Evolutionary conservation across 2,329 filamentous ascomycete species (phyloP), one percentile per base, ranked within the genome.

Genomic region (Cryphonectria radicalis): DNA sequence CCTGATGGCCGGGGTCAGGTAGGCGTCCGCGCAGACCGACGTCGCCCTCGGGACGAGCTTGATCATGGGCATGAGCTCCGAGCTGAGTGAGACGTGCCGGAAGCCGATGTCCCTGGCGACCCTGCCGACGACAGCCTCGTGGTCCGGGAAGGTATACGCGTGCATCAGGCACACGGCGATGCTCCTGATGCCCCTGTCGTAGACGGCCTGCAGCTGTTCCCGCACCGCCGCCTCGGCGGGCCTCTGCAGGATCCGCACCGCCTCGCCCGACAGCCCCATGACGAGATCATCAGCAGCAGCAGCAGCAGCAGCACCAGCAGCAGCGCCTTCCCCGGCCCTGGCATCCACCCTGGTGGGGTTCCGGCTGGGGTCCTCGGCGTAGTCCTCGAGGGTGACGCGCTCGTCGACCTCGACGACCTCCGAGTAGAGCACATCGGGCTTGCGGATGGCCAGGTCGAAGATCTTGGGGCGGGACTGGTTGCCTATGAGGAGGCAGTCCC

Each of bases 141-240:
- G 95, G 66, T 92, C 89, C 0, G 94, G 94, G 77, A 93, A 98
- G 0, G 94, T 97, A 78, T 97, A 98, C 5, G 92, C 92, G 78
- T 98, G 95, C 90, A 97, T 95, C 72, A 98, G 82, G 76, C 93
- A 97, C 1, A 98, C 93, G 3, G 95, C 94, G 75, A 98, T 91
- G 78, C 93, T 97, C 73, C 87, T 87, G 76, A 97, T 91, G 0
- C 93, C 93, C 43, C 86, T 83, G 73, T 92, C 88, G 73, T 89
- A 92, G 4, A 97, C 84, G 7, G 86, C 84, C 78, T 93, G 85
- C 62, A 95, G 80, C 77, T 93, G 88, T 17, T 83, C 79, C 72
- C 86, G 81, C 73, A 93, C 89, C 35, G 80, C 82, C 5, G 83
- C 81, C 74, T 88, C 85, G 28, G 87, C 84, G 0, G 92, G 91